phyloP scores from a whole-genome alignment of 306 rosid genomes.

The Heteromeles arbutifolia region DNA sequence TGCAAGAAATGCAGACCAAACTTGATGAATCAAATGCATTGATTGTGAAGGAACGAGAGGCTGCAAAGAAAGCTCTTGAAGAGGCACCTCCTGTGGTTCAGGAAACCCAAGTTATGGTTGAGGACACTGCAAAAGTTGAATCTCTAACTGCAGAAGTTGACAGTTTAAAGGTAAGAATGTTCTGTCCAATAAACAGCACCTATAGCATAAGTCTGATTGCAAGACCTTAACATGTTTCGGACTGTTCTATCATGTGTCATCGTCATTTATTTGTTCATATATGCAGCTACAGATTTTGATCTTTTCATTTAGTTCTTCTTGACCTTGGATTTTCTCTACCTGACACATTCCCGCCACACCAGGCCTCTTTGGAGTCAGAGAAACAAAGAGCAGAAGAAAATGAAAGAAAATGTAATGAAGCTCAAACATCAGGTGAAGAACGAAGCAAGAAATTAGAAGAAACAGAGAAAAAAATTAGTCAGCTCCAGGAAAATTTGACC shows the following conservation, averaged over 20 bases:
- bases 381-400: slow-evolving; percentile 46
- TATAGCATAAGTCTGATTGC: background rate
- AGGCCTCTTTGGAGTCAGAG: slow-evolving; percentile 53
- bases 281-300: slow-evolving; percentile 6
- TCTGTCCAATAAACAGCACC: slow-evolving; percentile 5
- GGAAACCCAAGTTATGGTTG: slow-evolving; percentile 72
- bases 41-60: slow-evolving; percentile 58
- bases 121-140: slow-evolving; percentile 68
- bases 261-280: background rate
- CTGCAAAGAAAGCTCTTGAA: slow-evolving; percentile 52
- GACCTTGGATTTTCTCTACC: slow-evolving; percentile 13
- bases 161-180: slow-evolving; percentile 52
- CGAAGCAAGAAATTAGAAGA: slow-evolving; percentile 51
- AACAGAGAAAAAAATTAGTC: slow-evolving; percentile 60
- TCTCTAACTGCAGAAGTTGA: slow-evolving; percentile 62
- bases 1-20: slow-evolving; percentile 60
- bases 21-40: slow-evolving; percentile 59
- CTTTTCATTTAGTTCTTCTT: slow-evolving; percentile 17
- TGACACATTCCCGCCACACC: background rate
- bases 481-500: slow-evolving; percentile 67
- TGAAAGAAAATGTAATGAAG: slow-evolving; percentile 59
- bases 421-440: slow-evolving; percentile 42
- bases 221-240: background rate
- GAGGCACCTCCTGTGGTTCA: slow-evolving; percentile 71
- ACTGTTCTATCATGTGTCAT: background rate